phyloP scores from a whole-genome alignment of 2,329 filamentous ascomycete genomes.

The Arthrobotrys musiformis region DNA sequence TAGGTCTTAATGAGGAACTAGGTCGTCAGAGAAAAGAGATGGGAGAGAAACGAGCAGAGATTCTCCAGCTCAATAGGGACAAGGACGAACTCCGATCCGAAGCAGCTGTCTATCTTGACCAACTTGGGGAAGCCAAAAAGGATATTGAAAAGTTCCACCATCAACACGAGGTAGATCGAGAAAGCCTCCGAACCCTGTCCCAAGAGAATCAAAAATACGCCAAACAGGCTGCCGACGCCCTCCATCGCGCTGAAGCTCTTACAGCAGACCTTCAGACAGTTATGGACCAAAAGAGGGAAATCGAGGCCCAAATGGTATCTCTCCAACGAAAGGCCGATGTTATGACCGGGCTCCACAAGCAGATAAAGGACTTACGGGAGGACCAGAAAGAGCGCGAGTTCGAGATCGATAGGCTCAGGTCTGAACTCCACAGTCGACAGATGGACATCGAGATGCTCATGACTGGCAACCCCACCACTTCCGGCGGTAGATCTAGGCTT shows the following conservation, averaged over 20 bases:
- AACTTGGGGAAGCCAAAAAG: conserved; percentile 40
- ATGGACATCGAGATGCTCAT: conserved; percentile 50
- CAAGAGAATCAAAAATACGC: conserved; percentile 49
- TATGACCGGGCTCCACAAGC: conserved; percentile 48
- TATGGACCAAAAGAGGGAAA: conserved; percentile 44
- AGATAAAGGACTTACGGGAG: conserved; percentile 51
- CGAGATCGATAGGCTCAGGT: conserved; percentile 48
- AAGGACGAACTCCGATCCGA: conserved; percentile 50
- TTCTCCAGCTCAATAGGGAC: conserved; percentile 40
- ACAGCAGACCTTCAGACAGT: conserved; percentile 50
- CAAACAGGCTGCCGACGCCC: conserved; percentile 45
- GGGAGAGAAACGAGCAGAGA: conserved; percentile 26
- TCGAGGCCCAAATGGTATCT: conserved; percentile 31
- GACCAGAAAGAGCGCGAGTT: conserved; percentile 44
- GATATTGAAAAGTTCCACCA: conserved; percentile 36
- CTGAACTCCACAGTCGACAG: conserved; percentile 40
- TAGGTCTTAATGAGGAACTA: conserved; percentile 24
- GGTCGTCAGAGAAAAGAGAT: conserved; percentile 24
- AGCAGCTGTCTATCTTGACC: conserved; percentile 52
- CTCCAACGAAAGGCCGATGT: conserved; percentile 48
- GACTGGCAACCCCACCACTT: conserved; percentile 19
- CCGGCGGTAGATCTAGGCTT: neutral
- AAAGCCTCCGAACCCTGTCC: conserved; percentile 34
- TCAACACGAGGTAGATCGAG: conserved; percentile 44
- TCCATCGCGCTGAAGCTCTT: conserved; percentile 47